Percentiles rank a stretch among this genome's conserved stretches.
Evolutionary conservation across 2,329 filamentous ascomycete species (phyloP).

Genomic region (Truncatella angustata): DNA sequence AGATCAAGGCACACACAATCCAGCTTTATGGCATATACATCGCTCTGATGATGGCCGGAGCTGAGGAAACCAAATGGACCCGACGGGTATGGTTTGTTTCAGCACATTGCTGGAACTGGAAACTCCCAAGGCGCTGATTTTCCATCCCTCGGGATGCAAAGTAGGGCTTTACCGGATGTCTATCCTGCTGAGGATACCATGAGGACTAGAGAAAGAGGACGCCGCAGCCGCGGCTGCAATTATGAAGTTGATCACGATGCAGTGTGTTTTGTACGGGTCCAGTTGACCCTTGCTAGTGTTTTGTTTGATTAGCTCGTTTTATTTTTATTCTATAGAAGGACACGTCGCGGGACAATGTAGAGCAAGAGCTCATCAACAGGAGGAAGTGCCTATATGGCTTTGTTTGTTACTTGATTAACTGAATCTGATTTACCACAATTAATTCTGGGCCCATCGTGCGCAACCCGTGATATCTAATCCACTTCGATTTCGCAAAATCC

Average conservation of each 20-base stretch:
- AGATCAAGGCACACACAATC: neutral
- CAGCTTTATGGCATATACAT: neutral
- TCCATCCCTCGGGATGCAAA: neutral
- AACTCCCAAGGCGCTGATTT: neutral
- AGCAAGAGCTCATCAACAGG: neutral
- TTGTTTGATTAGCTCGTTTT: neutral
- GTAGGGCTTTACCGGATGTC: neutral
- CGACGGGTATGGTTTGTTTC: neutral
- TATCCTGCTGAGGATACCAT: conserved; percentile 3
- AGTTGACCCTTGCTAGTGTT: neutral
- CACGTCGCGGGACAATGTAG: neutral
- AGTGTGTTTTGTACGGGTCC: neutral
- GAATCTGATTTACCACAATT: no score
- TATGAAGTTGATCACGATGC: neutral
- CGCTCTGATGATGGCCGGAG: neutral
- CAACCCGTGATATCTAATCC: no score
- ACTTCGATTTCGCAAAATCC: no score
- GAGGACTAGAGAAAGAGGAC: neutral
- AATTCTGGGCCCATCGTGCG: no score
- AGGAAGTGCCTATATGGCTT: neutral
- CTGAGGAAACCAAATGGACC: conserved; percentile 4
- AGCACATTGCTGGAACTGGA: neutral
- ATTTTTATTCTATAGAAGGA: neutral
- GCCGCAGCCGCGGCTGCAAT: conserved; percentile 7
- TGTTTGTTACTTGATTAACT: neutral